Percentiles rank a stretch among this genome's conserved stretches.
Conservation (phyloP, 345 rosid genomes). For the Atalantia buxifolia region DNA sequence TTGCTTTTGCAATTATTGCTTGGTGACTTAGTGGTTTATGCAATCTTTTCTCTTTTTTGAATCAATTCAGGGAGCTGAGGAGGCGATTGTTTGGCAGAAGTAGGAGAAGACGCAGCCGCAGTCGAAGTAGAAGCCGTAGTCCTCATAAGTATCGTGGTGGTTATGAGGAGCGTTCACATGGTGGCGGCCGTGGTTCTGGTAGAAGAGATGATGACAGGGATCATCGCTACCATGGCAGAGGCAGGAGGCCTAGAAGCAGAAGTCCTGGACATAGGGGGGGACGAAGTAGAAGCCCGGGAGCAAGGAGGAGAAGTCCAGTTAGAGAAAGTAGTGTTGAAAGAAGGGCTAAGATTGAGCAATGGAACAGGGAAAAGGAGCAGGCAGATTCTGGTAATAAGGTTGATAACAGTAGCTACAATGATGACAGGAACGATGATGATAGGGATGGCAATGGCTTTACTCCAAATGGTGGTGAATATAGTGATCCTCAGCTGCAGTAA, state of each 20-base stretch:
- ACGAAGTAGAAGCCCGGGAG: slow-evolving; percentile 37
- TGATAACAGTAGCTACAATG: slow-evolving; percentile 11
- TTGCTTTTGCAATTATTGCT: not conserved
- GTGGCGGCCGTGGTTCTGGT: slow-evolving; percentile 32
- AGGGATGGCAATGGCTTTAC: slow-evolving; percentile 17
- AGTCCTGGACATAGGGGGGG: slow-evolving; percentile 45
- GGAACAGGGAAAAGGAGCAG: slow-evolving; percentile 59
- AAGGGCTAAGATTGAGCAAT: slow-evolving; percentile 53
- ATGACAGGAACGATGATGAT: slow-evolving; percentile 15
- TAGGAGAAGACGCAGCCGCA: slow-evolving; percentile 32
- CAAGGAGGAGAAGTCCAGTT: slow-evolving; percentile 42
- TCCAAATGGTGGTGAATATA: slow-evolving; percentile 22
- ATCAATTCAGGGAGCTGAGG: slow-evolving; percentile 48
- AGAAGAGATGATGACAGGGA: slow-evolving; percentile 45
- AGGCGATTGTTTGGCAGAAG: slow-evolving; percentile 37
- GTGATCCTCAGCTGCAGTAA: slow-evolving; percentile 24
- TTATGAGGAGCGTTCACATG: slow-evolving; percentile 27
- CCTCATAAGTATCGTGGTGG: slow-evolving; percentile 31
- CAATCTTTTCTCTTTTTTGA: not conserved
- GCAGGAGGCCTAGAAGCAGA: slow-evolving; percentile 44
- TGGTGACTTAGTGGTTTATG: not conserved
- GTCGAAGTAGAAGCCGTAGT: slow-evolving; percentile 47
- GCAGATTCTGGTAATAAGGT: slow-evolving; percentile 10
- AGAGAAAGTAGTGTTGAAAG: slow-evolving; percentile 54
- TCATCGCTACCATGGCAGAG: slow-evolving; percentile 29